Evolutionary conservation across 306 rosid species (phyloP).

Genomic region (Lathyrus oleraceus): DNA sequence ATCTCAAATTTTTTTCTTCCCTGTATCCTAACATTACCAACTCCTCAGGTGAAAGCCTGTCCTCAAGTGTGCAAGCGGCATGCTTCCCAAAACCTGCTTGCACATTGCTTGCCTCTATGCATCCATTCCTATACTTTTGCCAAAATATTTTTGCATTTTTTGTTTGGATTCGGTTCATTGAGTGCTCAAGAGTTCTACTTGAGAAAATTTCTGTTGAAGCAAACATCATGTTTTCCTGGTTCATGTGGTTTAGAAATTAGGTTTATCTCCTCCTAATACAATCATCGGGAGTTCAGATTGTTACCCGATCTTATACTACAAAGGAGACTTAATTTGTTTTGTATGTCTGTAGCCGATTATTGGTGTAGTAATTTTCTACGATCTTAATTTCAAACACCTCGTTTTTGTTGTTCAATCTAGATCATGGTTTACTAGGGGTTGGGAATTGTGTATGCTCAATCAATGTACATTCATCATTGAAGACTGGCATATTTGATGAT

Average conservation of each 20-base stretch:
- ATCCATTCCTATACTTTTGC: background rate
- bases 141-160: background rate
- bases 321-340: background rate
- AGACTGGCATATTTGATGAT: constrained; percentile 24
- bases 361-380: background rate
- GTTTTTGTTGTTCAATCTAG: background rate
- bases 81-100: background rate
- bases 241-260: background rate
- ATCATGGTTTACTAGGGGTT: background rate
- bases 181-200: background rate
- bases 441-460: background rate
- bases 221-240: background rate
- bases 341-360: background rate
- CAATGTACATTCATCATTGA: constrained; percentile 13
- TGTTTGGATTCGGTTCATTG: background rate
- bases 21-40: background rate
- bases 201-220: background rate
- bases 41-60: background rate
- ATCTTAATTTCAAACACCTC: background rate
- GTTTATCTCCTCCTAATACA: background rate
- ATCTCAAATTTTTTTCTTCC: background rate
- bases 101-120: background rate
- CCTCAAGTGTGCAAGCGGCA: background rate
- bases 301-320: background rate
- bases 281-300: constrained; percentile 5